Base-by-base conservation (phyloP, 2,329 filamentous ascomycete species). In the Erysiphe neolycopersici region DNA sequence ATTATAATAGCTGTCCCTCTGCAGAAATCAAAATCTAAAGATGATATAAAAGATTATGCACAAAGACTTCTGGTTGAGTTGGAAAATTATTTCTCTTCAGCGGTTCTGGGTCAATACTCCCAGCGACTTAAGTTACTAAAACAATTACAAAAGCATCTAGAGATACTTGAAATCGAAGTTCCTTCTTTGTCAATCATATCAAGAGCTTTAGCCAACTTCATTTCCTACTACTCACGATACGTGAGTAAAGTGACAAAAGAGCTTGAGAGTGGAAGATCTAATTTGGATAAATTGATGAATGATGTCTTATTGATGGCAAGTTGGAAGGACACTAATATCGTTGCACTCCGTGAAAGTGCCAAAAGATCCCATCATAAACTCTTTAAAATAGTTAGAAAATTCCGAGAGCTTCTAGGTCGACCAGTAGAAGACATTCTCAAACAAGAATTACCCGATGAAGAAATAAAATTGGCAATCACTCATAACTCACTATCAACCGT, bases 251-350 rank as follows among this genome's bases (percentile, higher is more conserved):
- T 85, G 8, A 61, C 67, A 12, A 76, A 82, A 47, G 61, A 66
- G 1, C 67, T 94, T 32, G 62, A 62, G 17, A 71, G 71, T 38
- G 79, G 76, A n/a, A 73, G 83, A 44, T 63, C 66, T 6, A 66
- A 69, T 0, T 67, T 95, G n/a, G 87, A 95, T 58, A 93, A 84
- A 60, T 75, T 83, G 45, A 82, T 95, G 68, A 87, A 79, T 56
- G 81, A 95, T 51, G 76, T 94, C n/a, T 69, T 98, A 14, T 73
- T 92, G 43, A 64, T 98, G 52, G 84, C 85, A 8, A 94, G 84
- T 59, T 98, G 91, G 91, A 94, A 92, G 58, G 89, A 98, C 52
- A 93, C 82, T 18, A 98, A 95, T 54, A 91, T 98, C 48, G 77
- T 78, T 41, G 81, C 83, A 1, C 64, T 98, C 14, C 73, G 77